These are phyloP conservation scores for Syzygium aqueum DNA, from an alignment of 345 rosid genomes.

Conservation along the genomic window DNA sequence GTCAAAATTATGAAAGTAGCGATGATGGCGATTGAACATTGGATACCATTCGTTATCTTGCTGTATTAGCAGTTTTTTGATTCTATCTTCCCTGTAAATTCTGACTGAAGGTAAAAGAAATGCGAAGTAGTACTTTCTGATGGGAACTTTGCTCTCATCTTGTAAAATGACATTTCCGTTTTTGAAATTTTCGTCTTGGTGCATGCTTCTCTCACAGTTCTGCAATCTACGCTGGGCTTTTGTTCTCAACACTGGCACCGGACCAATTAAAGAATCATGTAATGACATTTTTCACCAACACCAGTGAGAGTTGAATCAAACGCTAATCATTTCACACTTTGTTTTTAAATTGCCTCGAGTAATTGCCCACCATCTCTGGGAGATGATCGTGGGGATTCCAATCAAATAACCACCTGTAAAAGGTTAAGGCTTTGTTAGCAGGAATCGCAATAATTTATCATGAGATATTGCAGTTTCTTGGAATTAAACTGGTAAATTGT, in stretches of 20 bases:
- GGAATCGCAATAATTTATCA: neutral
- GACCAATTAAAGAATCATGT: neutral
- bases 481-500: neutral
- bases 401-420: neutral
- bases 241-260: neutral
- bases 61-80: neutral
- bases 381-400: neutral
- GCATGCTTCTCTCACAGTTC: neutral
- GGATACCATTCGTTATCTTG: too few species aligned
- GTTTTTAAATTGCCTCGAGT: too few species aligned
- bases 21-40: constrained; percentile 15
- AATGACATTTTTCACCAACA: too few species aligned
- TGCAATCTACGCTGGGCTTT: neutral
- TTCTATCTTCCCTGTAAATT: neutral
- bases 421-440: neutral
- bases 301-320: too few species aligned
- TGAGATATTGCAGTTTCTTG: neutral
- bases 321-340: too few species aligned
- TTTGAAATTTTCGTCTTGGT: neutral
- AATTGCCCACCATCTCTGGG: neutral
- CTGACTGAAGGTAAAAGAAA: neutral
- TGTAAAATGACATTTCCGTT: neutral
- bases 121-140: neutral
- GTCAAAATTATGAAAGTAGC: constrained; percentile 48
- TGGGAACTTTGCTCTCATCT: neutral